Evolutionary conservation across 306 rosid species (phyloP).

Genomic region (Malus asiatica): DNA sequence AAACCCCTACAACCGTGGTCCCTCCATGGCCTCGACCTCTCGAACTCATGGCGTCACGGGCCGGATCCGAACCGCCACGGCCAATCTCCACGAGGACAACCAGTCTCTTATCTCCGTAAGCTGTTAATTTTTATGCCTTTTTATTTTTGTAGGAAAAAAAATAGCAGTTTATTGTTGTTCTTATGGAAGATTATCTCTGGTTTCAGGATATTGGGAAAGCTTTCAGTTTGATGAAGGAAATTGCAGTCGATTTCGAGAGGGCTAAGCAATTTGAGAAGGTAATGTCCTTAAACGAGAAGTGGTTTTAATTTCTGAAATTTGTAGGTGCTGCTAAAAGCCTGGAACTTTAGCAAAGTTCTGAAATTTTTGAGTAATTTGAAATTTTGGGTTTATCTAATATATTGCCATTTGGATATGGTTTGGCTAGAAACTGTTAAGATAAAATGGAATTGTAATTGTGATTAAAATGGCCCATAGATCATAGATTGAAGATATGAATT

Average conservation of each 20-base stretch:
- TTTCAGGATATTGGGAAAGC: constrained; percentile 60
- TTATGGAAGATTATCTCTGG: not conserved
- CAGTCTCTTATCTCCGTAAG: constrained; percentile 58
- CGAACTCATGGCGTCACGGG: constrained; percentile 24
- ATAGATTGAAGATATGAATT: not conserved
- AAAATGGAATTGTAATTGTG: not conserved
- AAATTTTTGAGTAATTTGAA: not conserved
- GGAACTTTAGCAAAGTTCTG: not conserved
- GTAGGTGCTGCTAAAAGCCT: not conserved
- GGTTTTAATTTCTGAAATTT: not conserved
- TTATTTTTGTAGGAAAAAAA: not conserved
- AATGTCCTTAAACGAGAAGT: not conserved
- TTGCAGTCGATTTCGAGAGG: constrained; percentile 75
- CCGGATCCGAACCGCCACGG: constrained; percentile 41
- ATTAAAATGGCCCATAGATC: not conserved
- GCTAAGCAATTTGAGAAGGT: constrained; percentile 52
- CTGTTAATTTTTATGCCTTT: not conserved
- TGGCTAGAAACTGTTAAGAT: not conserved
- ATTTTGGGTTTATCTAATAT: not conserved
- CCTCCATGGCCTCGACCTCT: constrained; percentile 54
- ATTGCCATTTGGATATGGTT: not conserved
- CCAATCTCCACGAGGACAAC: constrained; percentile 44
- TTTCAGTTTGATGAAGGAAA: constrained; percentile 48
- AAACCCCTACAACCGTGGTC: not conserved
- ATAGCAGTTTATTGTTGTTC: not conserved